Base-by-base conservation (phyloP, 2,329 filamentous ascomycete species). In the Pseudonectria buxi region DNA sequence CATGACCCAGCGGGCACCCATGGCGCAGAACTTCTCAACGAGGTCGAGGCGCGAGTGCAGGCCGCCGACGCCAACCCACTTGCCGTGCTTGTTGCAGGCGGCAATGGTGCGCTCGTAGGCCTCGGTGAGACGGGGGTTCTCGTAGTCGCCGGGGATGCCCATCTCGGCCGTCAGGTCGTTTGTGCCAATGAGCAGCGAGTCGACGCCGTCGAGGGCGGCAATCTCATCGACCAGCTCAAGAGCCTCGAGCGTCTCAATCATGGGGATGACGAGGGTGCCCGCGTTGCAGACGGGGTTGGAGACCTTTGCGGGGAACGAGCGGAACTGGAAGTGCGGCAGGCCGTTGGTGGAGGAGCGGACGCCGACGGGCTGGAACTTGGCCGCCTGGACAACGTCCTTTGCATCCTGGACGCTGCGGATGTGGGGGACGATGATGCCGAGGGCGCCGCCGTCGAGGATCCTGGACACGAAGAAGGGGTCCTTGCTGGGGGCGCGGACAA, bases 151-250 rank as follows among this genome's bases (percentile, higher is more conserved):
- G 0, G 46, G 46, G 2, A 49, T 65, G 0, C 64, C 65, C 50
- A 68, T 55, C 28, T 68, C 65, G 1, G 61, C 57, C 14, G 53
- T 61, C 32, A 69, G 45, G 37, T 68, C 67, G 32, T 68, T 68
- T 2, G 64, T 61, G 6, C 67, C 65, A 14, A 68, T 58, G 3
- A 69, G 48, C 1, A 69, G 45, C 1, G 51, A 58, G 39, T 69
- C 66, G 4, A 69, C 65, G 1, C 64, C 64, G 0, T 64, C 50
- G 4, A 58, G 45, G 1, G 54, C 51, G 2, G 57, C 55, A 14
- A 61, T 61, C 12, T 47, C 47, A 7, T 61, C 51, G 1, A 53
- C 47, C 6, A 50, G 43, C 10, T 52, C 48, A 1, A 60, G 27
- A 4, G 45, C 47, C 4, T 55, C 53, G 6, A 43, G 39, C 0